Percentiles rank a stretch among this genome's conserved stretches.
Conservation (phyloP, 2,329 filamentous ascomycete species). For the Pseudogymnoascus sp. region DNA sequence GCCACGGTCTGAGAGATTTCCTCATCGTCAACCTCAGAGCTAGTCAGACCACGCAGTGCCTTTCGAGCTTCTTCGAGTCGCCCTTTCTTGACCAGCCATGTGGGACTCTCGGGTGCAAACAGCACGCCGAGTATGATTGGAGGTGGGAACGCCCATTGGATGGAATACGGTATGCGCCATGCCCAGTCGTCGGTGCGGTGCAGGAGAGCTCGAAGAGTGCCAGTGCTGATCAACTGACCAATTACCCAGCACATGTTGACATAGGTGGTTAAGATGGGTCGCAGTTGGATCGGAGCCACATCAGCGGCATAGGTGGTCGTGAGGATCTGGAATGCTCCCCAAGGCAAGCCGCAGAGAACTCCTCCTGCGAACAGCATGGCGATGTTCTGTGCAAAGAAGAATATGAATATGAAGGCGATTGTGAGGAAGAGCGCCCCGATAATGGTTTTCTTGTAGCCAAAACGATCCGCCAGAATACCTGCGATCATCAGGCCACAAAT, state of each 20-base stretch:
- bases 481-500: slow-evolving; percentile 36
- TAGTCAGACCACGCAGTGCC: background rate
- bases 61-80: slow-evolving; percentile 17
- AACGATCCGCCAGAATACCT: slow-evolving; percentile 33
- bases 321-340: slow-evolving; percentile 42
- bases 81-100: slow-evolving; percentile 16
- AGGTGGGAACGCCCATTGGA: background rate
- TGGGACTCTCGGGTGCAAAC: background rate
- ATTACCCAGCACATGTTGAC: slow-evolving; percentile 11
- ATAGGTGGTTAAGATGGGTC: slow-evolving; percentile 5
- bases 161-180: slow-evolving; percentile 38
- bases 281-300: slow-evolving; percentile 3
- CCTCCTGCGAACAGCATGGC: slow-evolving; percentile 36
- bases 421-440: slow-evolving; percentile 30
- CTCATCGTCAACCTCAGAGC: background rate
- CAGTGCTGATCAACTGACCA: slow-evolving; percentile 32
- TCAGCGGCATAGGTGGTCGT: slow-evolving; percentile 25
- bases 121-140: background rate
- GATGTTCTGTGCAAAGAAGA: slow-evolving; percentile 42
- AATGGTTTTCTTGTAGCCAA: slow-evolving; percentile 36
- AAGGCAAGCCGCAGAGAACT: slow-evolving; percentile 42
- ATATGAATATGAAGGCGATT: slow-evolving; percentile 38
- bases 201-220: slow-evolving; percentile 38
- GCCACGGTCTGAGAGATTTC: slow-evolving; percentile 22
- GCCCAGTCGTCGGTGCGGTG: slow-evolving; percentile 38